These are phyloP conservation scores for Ogataea degrootiae DNA, from an alignment of 805 yeast genomes.

Conservation along the genomic window DNA sequence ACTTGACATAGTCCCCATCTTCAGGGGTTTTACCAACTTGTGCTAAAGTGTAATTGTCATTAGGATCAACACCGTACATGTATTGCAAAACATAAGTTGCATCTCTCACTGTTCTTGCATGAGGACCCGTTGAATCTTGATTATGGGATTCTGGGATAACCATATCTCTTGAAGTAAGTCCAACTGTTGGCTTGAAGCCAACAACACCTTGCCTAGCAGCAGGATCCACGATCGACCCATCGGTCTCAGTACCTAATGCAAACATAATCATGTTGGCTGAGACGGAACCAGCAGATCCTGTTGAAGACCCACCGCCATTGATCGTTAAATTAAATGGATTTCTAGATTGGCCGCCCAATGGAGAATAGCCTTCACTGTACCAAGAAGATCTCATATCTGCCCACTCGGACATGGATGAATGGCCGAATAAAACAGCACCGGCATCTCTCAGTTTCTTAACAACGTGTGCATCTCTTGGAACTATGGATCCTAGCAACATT, in stretches of 20 bases:
- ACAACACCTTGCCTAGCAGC: conserved; percentile 25
- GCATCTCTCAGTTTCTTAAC: conserved; percentile 24
- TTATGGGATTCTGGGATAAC: conserved; percentile 28
- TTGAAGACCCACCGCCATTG: conserved; percentile 27
- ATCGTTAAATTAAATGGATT: conserved; percentile 26
- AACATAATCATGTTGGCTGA: conserved; percentile 27
- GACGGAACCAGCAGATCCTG: conserved; percentile 27
- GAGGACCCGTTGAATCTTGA: conserved; percentile 26
- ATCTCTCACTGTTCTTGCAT: conserved; percentile 27
- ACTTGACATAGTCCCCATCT: conserved; percentile 26
- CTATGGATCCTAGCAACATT: conserved; percentile 23
- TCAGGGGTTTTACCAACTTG: conserved; percentile 27
- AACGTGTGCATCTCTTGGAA: conserved; percentile 28
- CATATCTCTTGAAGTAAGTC: conserved; percentile 26
- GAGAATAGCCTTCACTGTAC: conserved; percentile 28
- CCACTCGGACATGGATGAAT: conserved; percentile 27
- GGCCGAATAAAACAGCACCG: conserved; percentile 28
- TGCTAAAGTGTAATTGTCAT: conserved; percentile 22
- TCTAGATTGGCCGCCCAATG: conserved; percentile 26
- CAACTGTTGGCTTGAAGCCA: conserved; percentile 28
- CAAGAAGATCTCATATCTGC: conserved; percentile 26
- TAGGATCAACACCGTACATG: conserved; percentile 26
- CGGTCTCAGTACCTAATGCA: conserved; percentile 28
- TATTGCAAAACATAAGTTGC: conserved; percentile 25
- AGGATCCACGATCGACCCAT: conserved; percentile 27